These are phyloP conservation scores for Rhodotorula kratochvilovae DNA, from an alignment of 768 basidiomycete genomes.

Conservation along the genomic window DNA sequence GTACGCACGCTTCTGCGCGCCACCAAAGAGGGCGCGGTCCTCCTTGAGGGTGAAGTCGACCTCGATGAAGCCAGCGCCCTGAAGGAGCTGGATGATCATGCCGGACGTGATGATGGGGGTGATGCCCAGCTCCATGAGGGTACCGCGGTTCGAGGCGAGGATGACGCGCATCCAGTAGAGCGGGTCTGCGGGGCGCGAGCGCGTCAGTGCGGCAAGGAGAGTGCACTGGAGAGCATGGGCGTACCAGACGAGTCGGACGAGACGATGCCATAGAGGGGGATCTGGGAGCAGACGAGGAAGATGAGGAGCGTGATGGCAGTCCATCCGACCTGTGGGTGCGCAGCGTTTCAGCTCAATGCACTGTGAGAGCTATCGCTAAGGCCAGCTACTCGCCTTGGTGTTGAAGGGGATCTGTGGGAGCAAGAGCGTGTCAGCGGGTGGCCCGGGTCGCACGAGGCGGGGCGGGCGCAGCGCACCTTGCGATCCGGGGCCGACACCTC, in stretches of 20 bases:
- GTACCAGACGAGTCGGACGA: conserved; percentile 82
- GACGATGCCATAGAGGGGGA: conserved; percentile 98
- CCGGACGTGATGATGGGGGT: conserved; percentile 95
- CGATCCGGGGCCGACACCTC: conserved; percentile 97
- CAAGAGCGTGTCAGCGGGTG: not conserved
- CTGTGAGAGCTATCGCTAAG: not conserved
- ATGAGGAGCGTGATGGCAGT: conserved; percentile 98
- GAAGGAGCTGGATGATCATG: conserved; percentile 99
- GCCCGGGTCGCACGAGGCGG: not conserved
- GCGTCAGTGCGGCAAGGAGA: not conserved
- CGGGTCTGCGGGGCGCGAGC: conserved; percentile 60
- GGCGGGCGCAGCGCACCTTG: conserved; percentile 58
- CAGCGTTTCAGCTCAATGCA: not conserved
- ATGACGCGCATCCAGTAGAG: conserved; percentile 99
- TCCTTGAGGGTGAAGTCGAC: conserved; percentile 97
- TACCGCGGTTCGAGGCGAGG: conserved; percentile 94
- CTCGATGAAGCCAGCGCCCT: conserved; percentile 94
- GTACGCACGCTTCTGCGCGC: conserved; percentile 85
- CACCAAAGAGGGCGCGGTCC: conserved; percentile 89
- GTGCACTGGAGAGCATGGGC: not conserved
- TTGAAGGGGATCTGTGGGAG: conserved; percentile 81
- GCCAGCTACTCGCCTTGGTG: conserved; percentile 63
- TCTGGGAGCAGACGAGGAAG: conserved; percentile 98
- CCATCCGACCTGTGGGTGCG: conserved; percentile 59
- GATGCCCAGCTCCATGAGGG: conserved; percentile 98